These are phyloP conservation scores for Solanum lignicaule DNA, from an alignment of 257 asterid genomes.

Conservation along the genomic window DNA sequence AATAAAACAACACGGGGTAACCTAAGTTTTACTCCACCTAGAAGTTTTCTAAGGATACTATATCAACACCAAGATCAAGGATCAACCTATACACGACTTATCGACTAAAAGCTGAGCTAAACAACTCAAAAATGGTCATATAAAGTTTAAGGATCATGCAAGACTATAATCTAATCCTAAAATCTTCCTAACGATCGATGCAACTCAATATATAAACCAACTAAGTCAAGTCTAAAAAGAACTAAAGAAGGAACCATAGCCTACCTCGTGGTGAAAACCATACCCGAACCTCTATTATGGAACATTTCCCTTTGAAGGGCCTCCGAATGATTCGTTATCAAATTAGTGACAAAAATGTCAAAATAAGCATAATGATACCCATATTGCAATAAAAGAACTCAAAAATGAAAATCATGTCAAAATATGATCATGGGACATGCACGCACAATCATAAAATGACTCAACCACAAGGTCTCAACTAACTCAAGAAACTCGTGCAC, in stretches of 20 bases:
- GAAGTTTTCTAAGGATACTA: background rate
- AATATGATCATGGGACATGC: background rate
- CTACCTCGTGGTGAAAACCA: background rate
- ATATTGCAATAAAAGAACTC: too few species aligned
- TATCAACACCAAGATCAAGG: background rate
- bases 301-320: background rate
- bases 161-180: background rate
- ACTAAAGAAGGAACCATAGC: background rate
- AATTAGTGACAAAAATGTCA: background rate
- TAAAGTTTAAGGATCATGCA: background rate
- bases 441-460: background rate
- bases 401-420: background rate
- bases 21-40: background rate
- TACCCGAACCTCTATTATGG: background rate
- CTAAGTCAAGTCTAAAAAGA: background rate
- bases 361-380: background rate
- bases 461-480: background rate
- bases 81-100: background rate
- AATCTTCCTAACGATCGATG: background rate
- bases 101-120: background rate
- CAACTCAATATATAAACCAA: background rate
- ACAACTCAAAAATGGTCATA: background rate
- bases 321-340: too few species aligned
- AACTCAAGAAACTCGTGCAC: background rate
- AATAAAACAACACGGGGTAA: background rate